Base-by-base conservation (phyloP, 345 rosid genomes). In the Salix brachista region DNA sequence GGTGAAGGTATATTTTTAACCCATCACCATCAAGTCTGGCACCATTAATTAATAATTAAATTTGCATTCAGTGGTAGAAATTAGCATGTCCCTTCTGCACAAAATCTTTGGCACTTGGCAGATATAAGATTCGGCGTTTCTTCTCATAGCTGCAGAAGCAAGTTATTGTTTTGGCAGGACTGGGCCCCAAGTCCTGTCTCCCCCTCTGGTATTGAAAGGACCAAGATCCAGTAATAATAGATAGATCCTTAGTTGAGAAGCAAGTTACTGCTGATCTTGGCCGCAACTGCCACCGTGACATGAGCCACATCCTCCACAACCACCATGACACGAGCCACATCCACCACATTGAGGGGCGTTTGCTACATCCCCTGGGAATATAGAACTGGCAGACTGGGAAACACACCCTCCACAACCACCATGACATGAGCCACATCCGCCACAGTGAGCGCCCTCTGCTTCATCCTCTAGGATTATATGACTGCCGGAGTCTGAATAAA, bases 361-460 rank as follows among this genome's bases (percentile, higher is more conserved):
- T 34, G 21, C 23, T 72, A 5, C 7, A 14, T 58, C 34, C 61
- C 13, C 75, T 6, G 0, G 2, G 37, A 21, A 14, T 11, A 21
- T 25, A 8, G 2, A 8, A 17, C 12, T 18, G 16, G 5, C 12
- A 37, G 23, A 14, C 32, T 18, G 8, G 39, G 71, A 41, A 9
- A 4, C 30, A 68, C 64, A 32, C 16, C 80, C 77, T 18, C 71
- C 64, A 11, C 65, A 10, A 10, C 72, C 48, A n/a, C 61, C 32
- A 36, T 34, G 67, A 75, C 78, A 50, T n/a, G 79, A 32, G 39
- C 46, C 75, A 25, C 71, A 42, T 5, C 46, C 75, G 11, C 71
- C 60, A 26, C 56, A 65, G 7, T 21, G 9, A 26, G 60, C 25
- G 11, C 56, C 26, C 67, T 56, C 52, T 21, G 12, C 52, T 72